Conservation (phyloP, 2,329 filamentous ascomycete genomes). For the Claviceps pusilla region DNA sequence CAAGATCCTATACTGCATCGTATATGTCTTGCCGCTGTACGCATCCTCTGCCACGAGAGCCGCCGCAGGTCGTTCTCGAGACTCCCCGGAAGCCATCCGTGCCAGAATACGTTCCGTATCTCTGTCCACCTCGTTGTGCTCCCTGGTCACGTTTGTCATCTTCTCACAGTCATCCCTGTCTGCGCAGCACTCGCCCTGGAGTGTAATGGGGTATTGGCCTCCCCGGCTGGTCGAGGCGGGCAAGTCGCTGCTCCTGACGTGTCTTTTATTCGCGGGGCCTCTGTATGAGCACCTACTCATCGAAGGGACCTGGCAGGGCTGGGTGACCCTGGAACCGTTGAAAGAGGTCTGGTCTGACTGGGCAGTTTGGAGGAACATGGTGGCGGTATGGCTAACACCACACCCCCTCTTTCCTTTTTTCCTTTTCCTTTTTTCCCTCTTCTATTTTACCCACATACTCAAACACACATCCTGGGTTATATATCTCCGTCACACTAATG, state of each 20-base stretch:
- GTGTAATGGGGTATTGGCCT: constrained; percentile 71
- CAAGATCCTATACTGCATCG: constrained; percentile 63
- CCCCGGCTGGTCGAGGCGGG: constrained; percentile 48
- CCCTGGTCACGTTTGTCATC: constrained; percentile 50
- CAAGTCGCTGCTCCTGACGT: constrained; percentile 54
- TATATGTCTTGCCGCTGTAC: constrained; percentile 89
- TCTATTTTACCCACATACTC: too few relatives aligned
- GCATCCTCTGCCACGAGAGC: constrained; percentile 65
- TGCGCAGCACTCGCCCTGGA: constrained; percentile 25
- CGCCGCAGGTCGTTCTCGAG: constrained; percentile 62
- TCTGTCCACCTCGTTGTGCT: constrained; percentile 56
- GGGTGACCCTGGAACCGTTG: constrained; percentile 40
- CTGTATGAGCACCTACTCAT: constrained; percentile 66
- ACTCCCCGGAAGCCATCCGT: constrained; percentile 79
- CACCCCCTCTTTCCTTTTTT: not conserved
- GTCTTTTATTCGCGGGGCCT: constrained; percentile 67
- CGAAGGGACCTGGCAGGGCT: constrained; percentile 53
- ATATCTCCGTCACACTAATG: not conserved
- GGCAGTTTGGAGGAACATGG: constrained; percentile 73
- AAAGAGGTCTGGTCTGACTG: constrained; percentile 52
- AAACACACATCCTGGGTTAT: not conserved
- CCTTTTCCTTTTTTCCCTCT: not conserved
- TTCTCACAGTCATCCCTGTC: constrained; percentile 21
- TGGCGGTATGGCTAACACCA: constrained; percentile 47
- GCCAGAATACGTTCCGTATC: constrained; percentile 71